Evolutionary conservation across 345 rosid species (phyloP), one percentile per base, ranked within the genome.

Genomic region (Lepidium didymum): DNA sequence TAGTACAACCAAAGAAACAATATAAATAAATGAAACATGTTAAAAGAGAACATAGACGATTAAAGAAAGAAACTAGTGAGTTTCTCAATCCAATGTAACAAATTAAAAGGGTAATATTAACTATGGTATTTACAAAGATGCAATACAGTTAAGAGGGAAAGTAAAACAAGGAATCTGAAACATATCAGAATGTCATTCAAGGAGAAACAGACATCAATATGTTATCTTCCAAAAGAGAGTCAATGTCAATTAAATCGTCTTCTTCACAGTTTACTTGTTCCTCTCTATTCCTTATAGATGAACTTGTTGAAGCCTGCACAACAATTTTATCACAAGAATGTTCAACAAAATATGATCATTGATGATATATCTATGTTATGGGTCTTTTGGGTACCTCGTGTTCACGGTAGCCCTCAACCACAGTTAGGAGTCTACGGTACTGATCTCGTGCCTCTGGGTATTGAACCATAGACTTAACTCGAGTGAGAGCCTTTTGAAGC

Each of bases 381-480:
- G 31, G 21, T 56, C 70, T 29, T 33, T 33, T 41, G 1, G 16
- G 42, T 73, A 87, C 98, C 96, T 87, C 83, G 18, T 76, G 78
- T 74, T 84, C 90, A 40, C 86, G 89, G 64, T 81, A 58, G 45
- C 85, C 89, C 68, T 87, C 95, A 13, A 80, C 90, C 38, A 86
- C 90, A 7, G 78, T 90, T 42, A 92, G 81, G 77, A 92, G 80
- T 76, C 96, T 85, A 36, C 96, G 83, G 77, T 92, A 92, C 66
- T 90, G 98, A 57, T 88, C 96, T 19, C 95, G 84, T 21, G 86
- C 98, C 74, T 90, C 96, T 3, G 96, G 87, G 73, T 84, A 81
- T 46, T 87, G 95, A 75, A 82, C 91, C 97, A 92, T 92, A 47
- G 98, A 92, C 81, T 86, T 90, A 15, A 90, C 98, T 74, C 98